Evolutionary conservation across 2,329 filamentous ascomycete genomes (phyloP), one percentile per base, ranked within the genome.

Genomic region (Calonectria leucothoes): DNA sequence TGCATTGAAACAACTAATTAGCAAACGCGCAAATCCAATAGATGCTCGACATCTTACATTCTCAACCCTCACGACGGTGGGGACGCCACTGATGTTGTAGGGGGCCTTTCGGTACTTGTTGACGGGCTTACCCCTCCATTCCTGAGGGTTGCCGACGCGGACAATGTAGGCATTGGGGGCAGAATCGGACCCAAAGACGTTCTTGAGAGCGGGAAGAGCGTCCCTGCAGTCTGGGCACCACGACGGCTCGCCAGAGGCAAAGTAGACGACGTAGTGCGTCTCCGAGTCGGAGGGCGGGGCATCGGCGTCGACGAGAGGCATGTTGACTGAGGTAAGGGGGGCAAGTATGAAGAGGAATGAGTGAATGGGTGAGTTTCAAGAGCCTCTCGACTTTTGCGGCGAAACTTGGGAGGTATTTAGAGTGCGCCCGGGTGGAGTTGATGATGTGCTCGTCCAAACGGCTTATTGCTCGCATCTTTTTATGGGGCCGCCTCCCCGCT

Each of bases 211-310:
- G 4, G 80, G 79, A 6, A 82, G 42, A 0, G 80, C 80, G 57
- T 81, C 72, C 12, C 76, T 74, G 20, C 79, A 82, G 61, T 82
- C 80, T 0, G 80, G 80, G 27, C 80, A 82, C 80, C 80, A 82
- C 0, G 80, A 81, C 6, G 80, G 80, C 25, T 82, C 75, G 14
- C 81, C 81, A 0, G 81, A 82, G 3, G 80, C 81, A 37, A 82
- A 82, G 71, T 82, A 82, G 33, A 81, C 80, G 73, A 82, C 79
- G 37, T 82, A 82, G 71, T 82, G 81, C 49, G 73, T 75, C 71
- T 79, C 78, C 49, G 66, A 52, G 49, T 68, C 74, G 11, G 79
- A 72, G 7, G 81, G 81, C 12, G 81, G 81, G 2, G 73, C 31
- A 6, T 81, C 67, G 23, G 75, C 77, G 66, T 81, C 67, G 66